Evolutionary conservation across 108 stramenopile genomes (phyloP), one percentile per base, ranked within the genome.

Genomic region (Epipyxis sp.): DNA sequence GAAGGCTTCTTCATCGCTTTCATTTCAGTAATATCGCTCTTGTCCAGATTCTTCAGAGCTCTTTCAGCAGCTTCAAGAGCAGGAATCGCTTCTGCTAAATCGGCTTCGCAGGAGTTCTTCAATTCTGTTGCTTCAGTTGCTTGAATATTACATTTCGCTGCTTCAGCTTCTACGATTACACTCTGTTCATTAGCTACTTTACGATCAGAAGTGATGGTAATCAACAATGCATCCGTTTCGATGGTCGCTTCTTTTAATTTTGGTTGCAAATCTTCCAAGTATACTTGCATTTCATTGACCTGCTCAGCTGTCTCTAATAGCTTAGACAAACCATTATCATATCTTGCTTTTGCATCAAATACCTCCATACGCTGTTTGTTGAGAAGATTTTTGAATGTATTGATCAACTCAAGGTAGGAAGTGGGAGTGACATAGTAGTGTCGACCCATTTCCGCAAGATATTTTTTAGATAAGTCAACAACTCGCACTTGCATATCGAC

Each of bases 351-450:
- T 54, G 59, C 58, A 39, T 71, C 83, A 37, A 76, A 61, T 29
- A 89, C 86, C 27, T 83, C 78, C 39, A 43, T 59, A 42, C 83
- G 65, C 76, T 87, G 80, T 45, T 54, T 46, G 50, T 58, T 42
- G 32, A 87, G 76, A 67, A 86, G 77, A 50, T 85, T 85, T 79
- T 83, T 87, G 69, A 85, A 88, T 1, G 85, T 83, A 46, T 85
- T 83, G 80, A 90, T 90, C n/a, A 90, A 79, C 76, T 89, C 88
- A 6, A 90, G 76, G 74, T 90, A 90, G 20, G 83, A 84, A 2
- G 88, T 90, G 42, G 89, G 89, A 20, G 89, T 90, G n/a, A 88
- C 86, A 77, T 90, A 90, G 81, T 88, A 88, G 80, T 88, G 82
- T 20, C 89, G 54, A 32, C 86, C 79, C 84, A 90, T 86, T 72